Conservation (phyloP, 73 alveolate species). For the Paramecium bursaria region DNA sequence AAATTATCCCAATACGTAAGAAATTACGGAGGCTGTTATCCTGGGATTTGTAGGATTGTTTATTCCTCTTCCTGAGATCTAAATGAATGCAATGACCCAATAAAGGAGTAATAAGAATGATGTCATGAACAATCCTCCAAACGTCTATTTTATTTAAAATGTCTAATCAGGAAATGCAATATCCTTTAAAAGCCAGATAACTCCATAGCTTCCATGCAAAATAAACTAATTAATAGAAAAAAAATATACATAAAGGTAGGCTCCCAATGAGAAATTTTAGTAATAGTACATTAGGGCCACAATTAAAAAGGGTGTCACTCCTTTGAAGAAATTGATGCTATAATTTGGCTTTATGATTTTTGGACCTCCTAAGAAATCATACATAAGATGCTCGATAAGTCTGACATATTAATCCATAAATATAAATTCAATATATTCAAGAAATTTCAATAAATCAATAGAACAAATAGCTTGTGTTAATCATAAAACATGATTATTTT, state of each 20-base stretch:
- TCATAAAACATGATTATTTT: no score
- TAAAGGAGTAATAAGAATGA: slow-evolving; percentile 75
- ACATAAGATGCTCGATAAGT: slow-evolving; percentile 27
- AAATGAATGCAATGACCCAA: slow-evolving; percentile 71
- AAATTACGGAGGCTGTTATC: slow-evolving; percentile 15
- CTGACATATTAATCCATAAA: neutral
- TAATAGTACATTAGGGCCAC: slow-evolving; percentile 84
- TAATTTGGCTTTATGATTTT: slow-evolving; percentile 69
- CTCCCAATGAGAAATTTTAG: slow-evolving; percentile 91
- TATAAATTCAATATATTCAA: no score
- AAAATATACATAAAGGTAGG: slow-evolving; percentile 75
- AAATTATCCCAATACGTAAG: slow-evolving; percentile 73
- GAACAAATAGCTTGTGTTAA: no score
- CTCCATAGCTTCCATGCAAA: slow-evolving; percentile 96
- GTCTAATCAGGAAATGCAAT: slow-evolving; percentile 89
- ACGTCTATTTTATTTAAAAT: slow-evolving; percentile 79
- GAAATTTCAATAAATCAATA: no score
- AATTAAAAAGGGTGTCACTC: slow-evolving; percentile 68
- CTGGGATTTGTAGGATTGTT: slow-evolving; percentile 67
- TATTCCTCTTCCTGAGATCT: slow-evolving; percentile 71
- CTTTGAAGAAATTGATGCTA: slow-evolving; percentile 77
- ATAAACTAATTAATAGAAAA: slow-evolving; percentile 54
- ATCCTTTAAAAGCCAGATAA: slow-evolving; percentile 95
- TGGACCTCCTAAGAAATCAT: slow-evolving; percentile 80
- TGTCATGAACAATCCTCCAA: no score